Conservation (phyloP, 257 asterid genomes). For the Echites panduratus region DNA sequence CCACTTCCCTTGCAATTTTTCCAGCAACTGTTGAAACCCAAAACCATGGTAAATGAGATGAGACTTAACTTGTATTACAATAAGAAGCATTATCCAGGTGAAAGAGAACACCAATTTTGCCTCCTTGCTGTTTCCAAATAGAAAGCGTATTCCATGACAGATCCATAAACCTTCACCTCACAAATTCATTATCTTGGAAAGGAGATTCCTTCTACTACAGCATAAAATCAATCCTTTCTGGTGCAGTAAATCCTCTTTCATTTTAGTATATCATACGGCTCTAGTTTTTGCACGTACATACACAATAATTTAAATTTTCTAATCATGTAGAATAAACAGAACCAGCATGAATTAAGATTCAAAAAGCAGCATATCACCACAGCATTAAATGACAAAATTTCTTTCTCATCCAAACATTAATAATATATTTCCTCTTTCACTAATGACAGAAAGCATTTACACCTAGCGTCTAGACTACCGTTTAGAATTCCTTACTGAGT, state of each 20-base stretch:
- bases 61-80: not conserved
- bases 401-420: not conserved
- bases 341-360: not conserved
- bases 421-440: not conserved
- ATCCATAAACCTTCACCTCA: not conserved
- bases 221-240: not conserved
- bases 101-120: not conserved
- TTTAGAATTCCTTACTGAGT: not conserved
- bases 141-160: not conserved
- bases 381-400: not conserved
- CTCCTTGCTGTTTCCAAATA: not conserved
- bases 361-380: too few relatives aligned
- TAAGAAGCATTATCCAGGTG: not conserved
- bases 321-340: not conserved
- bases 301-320: not conserved
- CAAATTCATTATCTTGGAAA: not conserved
- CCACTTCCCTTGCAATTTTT: slow-evolving; percentile 69
- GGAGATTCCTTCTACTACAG: not conserved
- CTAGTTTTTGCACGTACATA: not conserved
- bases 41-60: not conserved
- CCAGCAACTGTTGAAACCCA: slow-evolving; percentile 43
- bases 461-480: not conserved
- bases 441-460: not conserved
- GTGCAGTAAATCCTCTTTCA: not conserved
- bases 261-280: not conserved